phyloP scores from a whole-genome alignment of 148 eudicot species.

The Vaccinium macrocarpon region DNA sequence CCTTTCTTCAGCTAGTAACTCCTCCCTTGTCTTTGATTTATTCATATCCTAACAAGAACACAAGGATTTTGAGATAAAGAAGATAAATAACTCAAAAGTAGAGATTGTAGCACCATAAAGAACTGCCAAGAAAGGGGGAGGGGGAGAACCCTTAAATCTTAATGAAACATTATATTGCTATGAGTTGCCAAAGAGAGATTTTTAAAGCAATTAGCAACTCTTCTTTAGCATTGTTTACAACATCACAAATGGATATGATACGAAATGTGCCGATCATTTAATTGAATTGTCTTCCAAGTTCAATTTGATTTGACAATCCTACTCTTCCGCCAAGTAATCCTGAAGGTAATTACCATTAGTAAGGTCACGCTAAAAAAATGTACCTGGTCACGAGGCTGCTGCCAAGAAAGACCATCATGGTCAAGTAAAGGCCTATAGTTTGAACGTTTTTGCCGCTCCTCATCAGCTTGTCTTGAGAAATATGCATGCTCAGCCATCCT shows the following conservation, averaged over 20 bases:
- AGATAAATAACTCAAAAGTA: background rate
- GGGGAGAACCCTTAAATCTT: background rate
- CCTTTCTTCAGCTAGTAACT: slow-evolving; percentile 96
- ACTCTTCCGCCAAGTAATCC: background rate
- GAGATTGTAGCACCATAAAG: background rate
- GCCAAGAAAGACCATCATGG: slow-evolving; percentile 73
- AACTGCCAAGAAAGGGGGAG: background rate
- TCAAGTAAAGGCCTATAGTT: slow-evolving; percentile 72
- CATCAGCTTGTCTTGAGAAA: slow-evolving; percentile 60
- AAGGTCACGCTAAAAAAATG: slow-evolving; percentile 15
- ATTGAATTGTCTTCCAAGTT: background rate
- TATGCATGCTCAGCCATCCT: slow-evolving; percentile 61
- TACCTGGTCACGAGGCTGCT: slow-evolving; percentile 59
- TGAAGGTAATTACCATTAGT: background rate
- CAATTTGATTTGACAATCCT: background rate
- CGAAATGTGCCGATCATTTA: background rate
- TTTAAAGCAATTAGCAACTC: background rate
- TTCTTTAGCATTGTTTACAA: background rate
- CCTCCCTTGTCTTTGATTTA: slow-evolving; percentile 72
- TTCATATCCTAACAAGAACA: slow-evolving; percentile 43
- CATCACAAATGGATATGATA: background rate
- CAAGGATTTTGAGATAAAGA: background rate
- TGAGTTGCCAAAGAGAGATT: background rate
- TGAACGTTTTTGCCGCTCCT: slow-evolving; percentile 65
- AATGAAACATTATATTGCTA: background rate